These are phyloP conservation scores for Penicillium fuscoglaucum DNA, from an alignment of 2,329 filamentous ascomycete species.

Conservation along the genomic window DNA sequence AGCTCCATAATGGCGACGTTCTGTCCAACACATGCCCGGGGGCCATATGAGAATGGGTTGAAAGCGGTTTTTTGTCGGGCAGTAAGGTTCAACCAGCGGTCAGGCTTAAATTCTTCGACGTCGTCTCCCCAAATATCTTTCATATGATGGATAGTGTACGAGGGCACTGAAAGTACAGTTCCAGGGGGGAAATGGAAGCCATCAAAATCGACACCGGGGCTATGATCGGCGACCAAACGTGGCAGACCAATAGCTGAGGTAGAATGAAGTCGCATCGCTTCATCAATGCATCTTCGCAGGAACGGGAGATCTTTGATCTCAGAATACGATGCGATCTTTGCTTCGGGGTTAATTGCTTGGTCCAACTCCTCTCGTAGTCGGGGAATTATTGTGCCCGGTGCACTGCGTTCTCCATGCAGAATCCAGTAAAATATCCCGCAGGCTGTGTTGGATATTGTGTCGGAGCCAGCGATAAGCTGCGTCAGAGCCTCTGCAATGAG, in stretches of 20 bases:
- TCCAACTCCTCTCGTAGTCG: conserved; percentile 26
- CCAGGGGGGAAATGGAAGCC: conserved; percentile 28
- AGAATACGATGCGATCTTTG: conserved; percentile 13
- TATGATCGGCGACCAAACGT: conserved; percentile 26
- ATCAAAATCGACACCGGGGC: conserved; percentile 16
- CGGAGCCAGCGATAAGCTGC: conserved; percentile 38
- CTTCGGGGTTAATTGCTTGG: conserved; percentile 16
- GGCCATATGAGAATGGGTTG: conserved; percentile 46
- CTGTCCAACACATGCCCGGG: conserved; percentile 45
- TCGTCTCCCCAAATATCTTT: conserved; percentile 44
- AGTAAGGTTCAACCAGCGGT: conserved; percentile 34
- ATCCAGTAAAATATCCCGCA: conserved; percentile 28
- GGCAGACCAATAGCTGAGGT: conserved; percentile 28
- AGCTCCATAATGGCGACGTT: conserved; percentile 48
- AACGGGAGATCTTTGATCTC: conserved; percentile 32
- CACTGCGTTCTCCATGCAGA: conserved; percentile 27
- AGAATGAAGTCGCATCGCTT: conserved; percentile 34
- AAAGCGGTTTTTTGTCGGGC: conserved; percentile 38
- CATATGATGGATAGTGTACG: conserved; percentile 45
- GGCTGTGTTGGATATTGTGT: conserved; percentile 37
- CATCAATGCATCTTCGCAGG: conserved; percentile 33
- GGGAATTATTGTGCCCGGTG: conserved; percentile 17
- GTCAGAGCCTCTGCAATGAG: conserved; percentile 36
- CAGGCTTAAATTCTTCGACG: conserved; percentile 42
- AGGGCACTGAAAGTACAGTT: conserved; percentile 42